A percentile compares a stretch with the other conserved stretches of the same genome.
These are phyloP conservation scores for Annulohypoxylon maeteangense DNA, from an alignment of 495 filamentous ascomycete species.

Conservation along the genomic window DNA sequence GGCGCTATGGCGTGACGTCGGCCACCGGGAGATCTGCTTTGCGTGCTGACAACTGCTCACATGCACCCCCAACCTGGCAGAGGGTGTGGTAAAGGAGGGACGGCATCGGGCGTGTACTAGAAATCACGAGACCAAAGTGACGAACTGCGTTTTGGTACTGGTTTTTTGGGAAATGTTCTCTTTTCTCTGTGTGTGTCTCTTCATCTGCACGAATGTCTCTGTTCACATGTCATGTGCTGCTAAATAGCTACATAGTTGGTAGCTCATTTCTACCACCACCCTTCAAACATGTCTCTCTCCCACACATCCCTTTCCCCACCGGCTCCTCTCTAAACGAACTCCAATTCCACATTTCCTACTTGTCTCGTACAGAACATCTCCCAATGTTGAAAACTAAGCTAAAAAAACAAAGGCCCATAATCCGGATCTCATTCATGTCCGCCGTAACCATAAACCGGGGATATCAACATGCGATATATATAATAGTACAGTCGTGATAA, in stretches of 20 bases:
- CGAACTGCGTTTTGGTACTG: conserved; percentile 14
- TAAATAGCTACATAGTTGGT: conserved; percentile 1
- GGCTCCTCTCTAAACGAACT: conserved; percentile 6
- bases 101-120: conserved; percentile 10
- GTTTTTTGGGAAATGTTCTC: conserved; percentile 25
- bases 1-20: conserved; percentile 44
- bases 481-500: conserved; percentile 42
- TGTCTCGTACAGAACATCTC: conserved; percentile 31
- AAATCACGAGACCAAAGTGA: conserved; percentile 45
- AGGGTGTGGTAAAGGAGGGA: conserved; percentile 33
- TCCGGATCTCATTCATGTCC: conserved; percentile 33
- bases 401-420: conserved; percentile 18
- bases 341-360: conserved; percentile 21
- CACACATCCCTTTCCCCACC: not conserved
- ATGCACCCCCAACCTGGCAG: conserved; percentile 30
- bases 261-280: conserved; percentile 8
- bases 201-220: conserved; percentile 35
- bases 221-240: conserved; percentile 40
- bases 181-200: conserved; percentile 19
- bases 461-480: conserved; percentile 41
- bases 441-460: conserved; percentile 37
- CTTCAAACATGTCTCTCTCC: conserved; percentile 14
- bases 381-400: conserved; percentile 31
- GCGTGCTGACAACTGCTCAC: conserved; percentile 45
- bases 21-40: conserved; percentile 44